Conservation (phyloP, 768 basidiomycete species). For the Suillus hirtellus region DNA sequence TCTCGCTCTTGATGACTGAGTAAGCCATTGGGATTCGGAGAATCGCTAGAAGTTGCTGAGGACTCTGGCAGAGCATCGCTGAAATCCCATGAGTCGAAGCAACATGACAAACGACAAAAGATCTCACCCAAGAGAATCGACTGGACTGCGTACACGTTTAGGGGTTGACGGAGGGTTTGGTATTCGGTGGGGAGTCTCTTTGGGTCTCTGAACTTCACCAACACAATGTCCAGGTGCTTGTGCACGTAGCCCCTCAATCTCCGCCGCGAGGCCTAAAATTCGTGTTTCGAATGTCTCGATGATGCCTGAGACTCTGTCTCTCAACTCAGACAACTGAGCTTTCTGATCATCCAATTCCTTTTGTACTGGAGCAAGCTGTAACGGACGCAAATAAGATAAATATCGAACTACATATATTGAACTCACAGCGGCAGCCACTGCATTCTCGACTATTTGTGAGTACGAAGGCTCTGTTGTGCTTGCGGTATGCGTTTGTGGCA, state of each 20-base stretch:
- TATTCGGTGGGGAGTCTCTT: constrained; percentile 23
- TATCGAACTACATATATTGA: background rate
- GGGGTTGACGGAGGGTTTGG: constrained; percentile 35
- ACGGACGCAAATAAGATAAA: constrained; percentile 12
- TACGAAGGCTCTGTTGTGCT: background rate
- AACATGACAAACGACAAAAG: constrained; percentile 1
- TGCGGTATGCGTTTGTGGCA: background rate
- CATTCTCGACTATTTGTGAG: constrained; percentile 12
- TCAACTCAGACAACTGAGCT: constrained; percentile 41
- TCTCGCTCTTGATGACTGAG: constrained; percentile 7
- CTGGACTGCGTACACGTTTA: constrained; percentile 35
- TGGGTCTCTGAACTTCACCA: constrained; percentile 11
- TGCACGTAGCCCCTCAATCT: constrained; percentile 35
- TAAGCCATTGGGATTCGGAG: constrained; percentile 21
- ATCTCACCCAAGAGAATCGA: constrained; percentile 26
- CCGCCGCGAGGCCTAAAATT: constrained; percentile 37
- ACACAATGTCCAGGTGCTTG: constrained; percentile 16
- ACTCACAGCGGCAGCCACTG: constrained; percentile 34
- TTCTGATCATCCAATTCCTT: constrained; percentile 50
- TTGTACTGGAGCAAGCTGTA: constrained; percentile 52
- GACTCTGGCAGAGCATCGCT: constrained; percentile 24
- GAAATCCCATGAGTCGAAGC: constrained; percentile 15
- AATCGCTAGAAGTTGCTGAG: constrained; percentile 24
- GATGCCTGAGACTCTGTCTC: constrained; percentile 30
- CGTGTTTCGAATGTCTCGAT: constrained; percentile 36